Base-by-base conservation (phyloP, 129 eudicot species). In the Flaveria linearis region DNA sequence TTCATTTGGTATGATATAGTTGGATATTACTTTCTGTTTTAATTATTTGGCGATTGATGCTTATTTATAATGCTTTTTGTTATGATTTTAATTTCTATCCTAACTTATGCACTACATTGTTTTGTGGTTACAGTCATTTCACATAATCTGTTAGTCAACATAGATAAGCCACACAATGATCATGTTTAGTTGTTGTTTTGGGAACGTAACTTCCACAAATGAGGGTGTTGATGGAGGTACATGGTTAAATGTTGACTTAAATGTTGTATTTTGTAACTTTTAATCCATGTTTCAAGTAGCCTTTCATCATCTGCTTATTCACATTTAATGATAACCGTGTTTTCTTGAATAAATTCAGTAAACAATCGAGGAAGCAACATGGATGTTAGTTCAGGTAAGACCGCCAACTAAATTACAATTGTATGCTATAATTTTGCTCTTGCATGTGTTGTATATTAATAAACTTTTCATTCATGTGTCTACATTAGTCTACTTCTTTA, bases 151-250 rank as follows among this genome's bases (percentile, higher is more conserved):
- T 36, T 42, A n/a, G 77, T 76, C 77, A 64, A 74, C 77, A 51
- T 73, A 68, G 47, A 79, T 50, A 16, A 76, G 45, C 69, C 68
- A 71, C 73, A 70, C 53, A 36, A 87, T 85, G 91, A 63, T 68
- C 81, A 84, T 81, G 50, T 92, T 89, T 66, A 39, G 81, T 84
- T 71, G 72, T 75, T 85, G 92, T 74, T 87, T 84, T 15, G 63
- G 85, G 71, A 82, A 82, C 25, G 57, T 51, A 16, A 69, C 78
- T 73, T 30, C 83, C 39, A 33, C 86, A 42, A 63, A 58, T 13
- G 49, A 41, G 17, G 81, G 76, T 46, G 80, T 77, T 61, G 83
- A 82, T 36, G 82, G 81, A 86, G 93, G 96, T 89, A 86, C 36
- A 50, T 30, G n/a, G 9, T 60, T 30, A 43, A 60, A 26, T 20